Percentiles rank a stretch among this genome's conserved stretches.
These are phyloP conservation scores for Colletotrichum trifolii DNA, from an alignment of 2,329 filamentous ascomycete genomes.

Conservation along the genomic window DNA sequence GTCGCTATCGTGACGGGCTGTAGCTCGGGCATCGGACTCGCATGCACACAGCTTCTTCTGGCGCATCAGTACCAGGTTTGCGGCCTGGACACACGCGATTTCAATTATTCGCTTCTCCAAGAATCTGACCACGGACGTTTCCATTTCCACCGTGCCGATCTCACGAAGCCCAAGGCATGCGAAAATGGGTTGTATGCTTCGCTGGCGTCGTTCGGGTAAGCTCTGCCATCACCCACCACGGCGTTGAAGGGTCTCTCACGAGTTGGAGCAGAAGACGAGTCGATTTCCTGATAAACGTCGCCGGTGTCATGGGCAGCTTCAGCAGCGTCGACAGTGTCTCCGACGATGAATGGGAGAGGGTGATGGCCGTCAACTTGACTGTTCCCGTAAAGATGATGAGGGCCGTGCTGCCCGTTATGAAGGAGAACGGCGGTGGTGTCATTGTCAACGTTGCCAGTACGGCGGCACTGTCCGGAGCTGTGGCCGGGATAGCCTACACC, in stretches of 20 bases:
- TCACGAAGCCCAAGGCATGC: constrained; percentile 43
- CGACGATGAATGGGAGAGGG: constrained; percentile 52
- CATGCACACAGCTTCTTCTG: constrained; percentile 46
- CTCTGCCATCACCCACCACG: background rate
- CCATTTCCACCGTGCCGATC: constrained; percentile 48
- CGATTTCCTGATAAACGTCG: constrained; percentile 58
- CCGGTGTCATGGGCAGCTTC: constrained; percentile 56
- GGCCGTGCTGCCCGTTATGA: constrained; percentile 54
- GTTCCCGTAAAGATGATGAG: constrained; percentile 57
- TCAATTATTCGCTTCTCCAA: constrained; percentile 39
- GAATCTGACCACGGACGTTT: constrained; percentile 43
- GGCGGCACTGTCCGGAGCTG: constrained; percentile 49
- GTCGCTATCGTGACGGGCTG: constrained; percentile 47
- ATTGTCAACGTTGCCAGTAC: constrained; percentile 56
- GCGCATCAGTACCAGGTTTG: constrained; percentile 28
- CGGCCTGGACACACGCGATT: constrained; percentile 17
- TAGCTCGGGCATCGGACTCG: constrained; percentile 47
- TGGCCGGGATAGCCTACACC: constrained; percentile 57
- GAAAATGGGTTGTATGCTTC: constrained; percentile 38
- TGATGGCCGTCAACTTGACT: constrained; percentile 55
- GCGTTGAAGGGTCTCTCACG: background rate
- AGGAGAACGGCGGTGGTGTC: constrained; percentile 48
- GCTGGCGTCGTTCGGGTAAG: constrained; percentile 21
- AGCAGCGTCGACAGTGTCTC: constrained; percentile 50
- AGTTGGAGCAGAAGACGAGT: constrained; percentile 38